Evolutionary conservation across 1,284 basidiomycete species (phyloP).

Genomic region (Pascua guehoae): DNA sequence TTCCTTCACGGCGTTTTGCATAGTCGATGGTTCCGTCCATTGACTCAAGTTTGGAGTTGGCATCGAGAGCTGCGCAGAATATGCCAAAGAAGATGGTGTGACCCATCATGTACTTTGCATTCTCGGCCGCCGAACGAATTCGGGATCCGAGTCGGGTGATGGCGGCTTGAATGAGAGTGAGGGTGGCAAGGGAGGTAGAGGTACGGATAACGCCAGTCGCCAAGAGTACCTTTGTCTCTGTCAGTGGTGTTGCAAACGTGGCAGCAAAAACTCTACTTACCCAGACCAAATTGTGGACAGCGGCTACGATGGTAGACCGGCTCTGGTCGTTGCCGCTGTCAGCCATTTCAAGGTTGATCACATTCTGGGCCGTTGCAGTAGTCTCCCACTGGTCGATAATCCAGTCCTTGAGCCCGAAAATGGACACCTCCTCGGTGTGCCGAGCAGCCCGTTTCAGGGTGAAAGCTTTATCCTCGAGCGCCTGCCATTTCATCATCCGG

Average conservation of each 20-base stretch:
- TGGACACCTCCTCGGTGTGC: slow-evolving; percentile 57
- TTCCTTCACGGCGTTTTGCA: slow-evolving; percentile 18
- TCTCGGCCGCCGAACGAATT: slow-evolving; percentile 61
- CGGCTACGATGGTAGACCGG: background rate
- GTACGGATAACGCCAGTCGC: slow-evolving; percentile 64
- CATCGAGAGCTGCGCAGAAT: background rate
- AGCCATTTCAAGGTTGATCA: background rate
- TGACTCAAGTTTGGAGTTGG: slow-evolving; percentile 52
- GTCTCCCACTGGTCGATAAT: slow-evolving; percentile 66
- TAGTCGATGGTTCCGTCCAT: slow-evolving; percentile 17
- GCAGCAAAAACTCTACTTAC: background rate
- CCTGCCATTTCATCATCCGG: too few relatives aligned
- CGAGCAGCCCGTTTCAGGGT: too few relatives aligned
- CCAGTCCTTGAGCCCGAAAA: slow-evolving; percentile 78
- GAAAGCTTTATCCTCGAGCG: too few relatives aligned
- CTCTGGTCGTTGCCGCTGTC: too few relatives aligned
- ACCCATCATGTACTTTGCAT: slow-evolving; percentile 64
- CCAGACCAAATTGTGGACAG: slow-evolving; percentile 3
- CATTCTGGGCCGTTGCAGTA: background rate
- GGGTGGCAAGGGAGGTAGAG: slow-evolving; percentile 62
- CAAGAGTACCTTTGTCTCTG: slow-evolving; percentile 51
- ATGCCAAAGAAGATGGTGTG: slow-evolving; percentile 62
- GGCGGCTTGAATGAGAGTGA: slow-evolving; percentile 58
- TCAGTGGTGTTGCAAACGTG: slow-evolving; percentile 56
- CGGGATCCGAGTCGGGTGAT: too few relatives aligned